Base-by-base conservation (phyloP, 1,284 basidiomycete genomes). In the Baeospora myosura region DNA sequence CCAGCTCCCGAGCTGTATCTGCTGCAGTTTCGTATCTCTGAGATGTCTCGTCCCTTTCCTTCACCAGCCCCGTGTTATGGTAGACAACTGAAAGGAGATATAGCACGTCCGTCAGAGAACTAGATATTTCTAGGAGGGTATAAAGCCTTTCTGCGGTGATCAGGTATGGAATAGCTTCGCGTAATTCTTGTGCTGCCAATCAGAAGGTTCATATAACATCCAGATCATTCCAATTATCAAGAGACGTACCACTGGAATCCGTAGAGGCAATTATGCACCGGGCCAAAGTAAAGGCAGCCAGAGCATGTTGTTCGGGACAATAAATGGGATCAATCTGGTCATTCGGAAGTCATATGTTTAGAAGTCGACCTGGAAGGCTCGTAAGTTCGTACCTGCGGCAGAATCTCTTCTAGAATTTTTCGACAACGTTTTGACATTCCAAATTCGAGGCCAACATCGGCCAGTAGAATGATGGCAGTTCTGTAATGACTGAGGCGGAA, bases 391-490 rank as follows among this genome's bases (percentile, higher is more conserved):
- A 81, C 86, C 65, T 88, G 87, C 20, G 87, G 85, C 69, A 89
- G 72, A 35, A 88, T 74, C 49, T 84, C 84, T 39, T 87, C 80
- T 32, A 89, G 52, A 41, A 88, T 69, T 43, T 67, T 71, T 47
- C 64, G 68, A 46, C 74, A 78, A 49, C 76, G 71, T 53, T 74
- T 72, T 14, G 81, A 73, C 73, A 89, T 76, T 11, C 78, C 81
- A 55, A 85, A 82, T 52, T 88, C 82, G 14, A 88, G 62, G 4
- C 78, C 76, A 43, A 86, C 62, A 53, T 89, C 87, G 2, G 87
- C 86, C 5, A 89, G 69, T 23, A 89, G 57, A 43, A 83, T 69
- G 16, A 80, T 69, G 0, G 73, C 80, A 2, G 76, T 74, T 40
- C 86, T 69, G 55, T 89, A 86, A 31, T 76, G 56, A 12, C 71